Evolutionary conservation across 2,329 filamentous ascomycete genomes (phyloP).

Genomic region (Ilyonectria destructans): DNA sequence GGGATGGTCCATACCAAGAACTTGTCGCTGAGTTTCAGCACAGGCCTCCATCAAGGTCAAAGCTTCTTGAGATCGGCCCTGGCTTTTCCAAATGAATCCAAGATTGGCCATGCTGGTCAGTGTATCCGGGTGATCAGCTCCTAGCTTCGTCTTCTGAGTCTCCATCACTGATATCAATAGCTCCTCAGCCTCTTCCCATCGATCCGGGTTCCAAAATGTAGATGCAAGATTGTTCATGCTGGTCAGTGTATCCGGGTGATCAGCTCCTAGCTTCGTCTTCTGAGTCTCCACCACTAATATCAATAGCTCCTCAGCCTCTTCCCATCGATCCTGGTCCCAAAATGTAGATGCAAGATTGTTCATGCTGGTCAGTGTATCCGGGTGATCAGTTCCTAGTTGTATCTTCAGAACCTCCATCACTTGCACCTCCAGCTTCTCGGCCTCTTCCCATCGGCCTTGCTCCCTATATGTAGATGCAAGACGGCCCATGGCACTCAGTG

Average conservation of each 20-base stretch:
- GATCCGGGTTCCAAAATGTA: background rate
- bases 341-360: background rate
- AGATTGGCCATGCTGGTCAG: background rate
- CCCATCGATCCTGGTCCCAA: background rate
- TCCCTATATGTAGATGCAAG: background rate
- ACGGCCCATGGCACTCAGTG: background rate
- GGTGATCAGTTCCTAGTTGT: background rate
- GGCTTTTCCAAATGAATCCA: background rate
- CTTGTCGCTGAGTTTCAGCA: no score
- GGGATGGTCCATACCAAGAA: no score
- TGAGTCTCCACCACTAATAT: background rate
- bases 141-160: no score
- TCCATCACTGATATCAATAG: background rate
- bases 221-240: background rate
- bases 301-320: conserved; percentile 6
- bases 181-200: conserved; percentile 5
- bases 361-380: background rate
- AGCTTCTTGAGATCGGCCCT: background rate
- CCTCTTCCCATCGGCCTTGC: conserved; percentile 11
- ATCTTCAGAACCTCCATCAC: no score
- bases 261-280: background rate
- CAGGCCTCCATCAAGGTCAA: background rate
- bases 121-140: background rate
- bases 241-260: background rate
- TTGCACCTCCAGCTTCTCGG: background rate